Percentiles rank a stretch among this genome's conserved stretches.
These are phyloP conservation scores for Hibiscus syriacus DNA, from an alignment of 345 rosid genomes.

Conservation along the genomic window DNA sequence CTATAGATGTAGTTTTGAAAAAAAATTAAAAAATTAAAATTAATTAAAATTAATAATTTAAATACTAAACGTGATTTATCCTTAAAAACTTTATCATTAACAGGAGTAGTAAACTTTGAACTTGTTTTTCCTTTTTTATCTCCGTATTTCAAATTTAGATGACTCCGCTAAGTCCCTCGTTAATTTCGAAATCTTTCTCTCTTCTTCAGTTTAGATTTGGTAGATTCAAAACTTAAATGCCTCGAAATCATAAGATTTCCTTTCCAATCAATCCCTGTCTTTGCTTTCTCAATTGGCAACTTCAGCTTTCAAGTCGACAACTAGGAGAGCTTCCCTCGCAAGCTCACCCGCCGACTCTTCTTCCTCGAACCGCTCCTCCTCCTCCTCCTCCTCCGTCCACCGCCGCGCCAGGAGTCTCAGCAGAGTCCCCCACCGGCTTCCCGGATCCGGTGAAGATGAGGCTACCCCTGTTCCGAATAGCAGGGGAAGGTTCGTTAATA, in stretches of 20 bases:
- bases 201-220: background rate
- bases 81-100: too few relatives aligned
- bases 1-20: too few relatives aligned
- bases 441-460: constrained; percentile 30
- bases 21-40: too few relatives aligned
- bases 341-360: too few relatives aligned
- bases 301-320: constrained; percentile 64
- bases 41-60: too few relatives aligned
- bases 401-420: constrained; percentile 85
- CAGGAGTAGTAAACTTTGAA: too few relatives aligned
- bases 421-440: constrained; percentile 57
- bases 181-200: background rate
- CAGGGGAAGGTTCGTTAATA: constrained; percentile 73
- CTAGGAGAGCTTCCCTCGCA: constrained; percentile 37
- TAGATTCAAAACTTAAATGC: background rate
- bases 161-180: background rate
- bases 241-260: background rate
- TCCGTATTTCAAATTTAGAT: background rate
- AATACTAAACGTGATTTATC: too few relatives aligned
- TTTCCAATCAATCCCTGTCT: background rate
- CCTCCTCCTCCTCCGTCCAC: constrained; percentile 37
- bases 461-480: constrained; percentile 27
- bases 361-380: constrained; percentile 28
- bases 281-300: constrained; percentile 49
- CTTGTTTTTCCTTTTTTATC: background rate